Conservation (phyloP, 345 rosid genomes). For the Microcos paniculata region DNA sequence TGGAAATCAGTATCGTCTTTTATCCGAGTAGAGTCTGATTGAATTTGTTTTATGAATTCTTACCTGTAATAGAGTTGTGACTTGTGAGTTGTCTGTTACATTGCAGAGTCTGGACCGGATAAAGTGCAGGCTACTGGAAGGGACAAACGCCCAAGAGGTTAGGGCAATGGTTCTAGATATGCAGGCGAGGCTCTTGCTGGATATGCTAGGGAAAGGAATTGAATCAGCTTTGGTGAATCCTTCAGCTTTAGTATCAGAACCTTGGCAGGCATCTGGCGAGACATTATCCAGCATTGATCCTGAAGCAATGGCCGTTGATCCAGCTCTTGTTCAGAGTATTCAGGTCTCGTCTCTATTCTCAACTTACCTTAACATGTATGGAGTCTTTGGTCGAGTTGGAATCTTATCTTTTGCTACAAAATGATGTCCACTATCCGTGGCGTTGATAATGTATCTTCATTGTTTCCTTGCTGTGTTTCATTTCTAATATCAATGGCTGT, state of each 20-base stretch:
- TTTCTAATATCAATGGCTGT: neutral
- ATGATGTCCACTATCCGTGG: neutral
- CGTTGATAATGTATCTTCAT: neutral
- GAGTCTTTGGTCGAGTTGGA: neutral
- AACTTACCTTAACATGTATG: neutral
- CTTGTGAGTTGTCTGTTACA: slow-evolving; percentile 22
- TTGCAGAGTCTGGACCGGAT: slow-evolving; percentile 96
- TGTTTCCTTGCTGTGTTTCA: neutral
- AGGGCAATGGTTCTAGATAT: slow-evolving; percentile 99
- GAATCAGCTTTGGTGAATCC: slow-evolving; percentile 96
- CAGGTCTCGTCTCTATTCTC: slow-evolving; percentile 49
- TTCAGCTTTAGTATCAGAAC: slow-evolving; percentile 80
- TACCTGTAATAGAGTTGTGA: slow-evolving; percentile 19
- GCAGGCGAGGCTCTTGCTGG: slow-evolving; percentile 96
- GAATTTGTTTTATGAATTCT: slow-evolving; percentile 14
- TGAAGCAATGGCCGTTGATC: slow-evolving; percentile 96
- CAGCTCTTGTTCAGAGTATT: slow-evolving; percentile 77
- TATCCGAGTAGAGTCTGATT: neutral
- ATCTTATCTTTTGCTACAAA: slow-evolving; percentile 1
- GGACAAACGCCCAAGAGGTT: slow-evolving; percentile 98
- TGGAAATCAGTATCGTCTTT: neutral
- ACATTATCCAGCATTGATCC: slow-evolving; percentile 70
- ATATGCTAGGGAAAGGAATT: slow-evolving; percentile 99
- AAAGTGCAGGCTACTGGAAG: slow-evolving; percentile 95
- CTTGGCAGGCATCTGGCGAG: slow-evolving; percentile 84